phyloP scores from a whole-genome alignment of 257 asterid species.

The Forsythia suspensa region DNA sequence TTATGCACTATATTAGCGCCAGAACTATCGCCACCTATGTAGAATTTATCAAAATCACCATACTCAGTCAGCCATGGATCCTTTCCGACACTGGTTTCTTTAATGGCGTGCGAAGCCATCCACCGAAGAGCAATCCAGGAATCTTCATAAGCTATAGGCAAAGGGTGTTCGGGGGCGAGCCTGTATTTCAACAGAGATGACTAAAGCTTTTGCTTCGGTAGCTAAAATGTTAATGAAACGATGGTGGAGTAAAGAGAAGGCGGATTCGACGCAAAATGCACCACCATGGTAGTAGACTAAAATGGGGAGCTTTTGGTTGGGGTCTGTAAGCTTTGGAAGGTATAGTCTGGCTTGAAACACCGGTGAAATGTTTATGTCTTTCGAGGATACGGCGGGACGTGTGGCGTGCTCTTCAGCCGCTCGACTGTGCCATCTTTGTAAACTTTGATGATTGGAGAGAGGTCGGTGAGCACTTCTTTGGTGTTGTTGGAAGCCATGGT shows the following conservation, averaged over 20 bases:
- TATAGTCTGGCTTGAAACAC: conserved; percentile 33
- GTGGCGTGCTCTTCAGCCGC: conserved; percentile 29
- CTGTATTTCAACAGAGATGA: too few relatives aligned
- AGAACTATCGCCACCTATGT: too few relatives aligned
- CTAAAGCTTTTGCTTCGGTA: too few relatives aligned
- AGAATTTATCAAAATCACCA: too few relatives aligned
- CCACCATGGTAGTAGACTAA: conserved; percentile 42
- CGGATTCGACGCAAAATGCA: conserved; percentile 35
- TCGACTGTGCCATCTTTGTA: conserved; percentile 24
- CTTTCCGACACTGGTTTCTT: too few relatives aligned
- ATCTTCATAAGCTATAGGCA: conserved; percentile 32
- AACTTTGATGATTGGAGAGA: conserved; percentile 17
- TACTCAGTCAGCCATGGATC: too few relatives aligned
- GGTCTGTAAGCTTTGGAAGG: conserved; percentile 27
- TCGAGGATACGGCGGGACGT: conserved; percentile 9
- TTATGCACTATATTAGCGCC: neutral
- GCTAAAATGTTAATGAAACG: too few relatives aligned
- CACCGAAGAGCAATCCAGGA: conserved; percentile 40
- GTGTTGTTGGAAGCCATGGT: neutral
- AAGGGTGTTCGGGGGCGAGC: too few relatives aligned
- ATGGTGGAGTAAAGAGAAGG: conserved; percentile 3
- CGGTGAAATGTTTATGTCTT: neutral
- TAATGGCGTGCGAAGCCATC: conserved; percentile 21
- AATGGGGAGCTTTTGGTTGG: conserved; percentile 28
- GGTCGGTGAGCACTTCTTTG: conserved; percentile 21